Conservation (phyloP, 306 rosid species). For the Castanopsis chinensis region DNA sequence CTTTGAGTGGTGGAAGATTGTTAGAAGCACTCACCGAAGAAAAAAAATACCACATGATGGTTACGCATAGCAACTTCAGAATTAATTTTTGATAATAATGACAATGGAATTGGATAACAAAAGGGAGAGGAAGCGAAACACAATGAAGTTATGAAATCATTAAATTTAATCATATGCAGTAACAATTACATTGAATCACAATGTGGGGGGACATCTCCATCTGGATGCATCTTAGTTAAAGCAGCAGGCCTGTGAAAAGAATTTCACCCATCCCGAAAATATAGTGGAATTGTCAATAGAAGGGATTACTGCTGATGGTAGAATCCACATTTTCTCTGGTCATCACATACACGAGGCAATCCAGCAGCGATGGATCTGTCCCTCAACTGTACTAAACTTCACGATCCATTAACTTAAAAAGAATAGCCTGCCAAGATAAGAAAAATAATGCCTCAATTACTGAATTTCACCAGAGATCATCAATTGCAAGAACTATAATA, state of each 20-base stretch:
- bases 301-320: background rate
- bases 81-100: background rate
- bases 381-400: slow-evolving; percentile 36
- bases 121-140: background rate
- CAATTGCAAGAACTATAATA: background rate
- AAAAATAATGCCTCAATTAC: slow-evolving; percentile 11
- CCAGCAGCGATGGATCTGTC: background rate
- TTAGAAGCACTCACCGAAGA: background rate
- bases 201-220: background rate
- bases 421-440: slow-evolving; percentile 54
- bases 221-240: background rate
- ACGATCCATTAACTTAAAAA: slow-evolving; percentile 55
- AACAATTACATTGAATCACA: background rate
- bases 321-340: background rate
- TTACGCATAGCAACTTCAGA: background rate
- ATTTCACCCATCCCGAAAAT: background rate
- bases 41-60: background rate
- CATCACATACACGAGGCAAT: slow-evolving; percentile 1
- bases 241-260: background rate
- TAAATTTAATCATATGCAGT: background rate
- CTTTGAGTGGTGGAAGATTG: background rate
- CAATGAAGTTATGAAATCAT: background rate
- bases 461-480: background rate
- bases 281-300: background rate
- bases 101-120: background rate